Percentiles rank a stretch among this genome's conserved stretches.
Evolutionary conservation across 805 yeast genomes (phyloP).

Genomic region (Suhomyces sp.): DNA sequence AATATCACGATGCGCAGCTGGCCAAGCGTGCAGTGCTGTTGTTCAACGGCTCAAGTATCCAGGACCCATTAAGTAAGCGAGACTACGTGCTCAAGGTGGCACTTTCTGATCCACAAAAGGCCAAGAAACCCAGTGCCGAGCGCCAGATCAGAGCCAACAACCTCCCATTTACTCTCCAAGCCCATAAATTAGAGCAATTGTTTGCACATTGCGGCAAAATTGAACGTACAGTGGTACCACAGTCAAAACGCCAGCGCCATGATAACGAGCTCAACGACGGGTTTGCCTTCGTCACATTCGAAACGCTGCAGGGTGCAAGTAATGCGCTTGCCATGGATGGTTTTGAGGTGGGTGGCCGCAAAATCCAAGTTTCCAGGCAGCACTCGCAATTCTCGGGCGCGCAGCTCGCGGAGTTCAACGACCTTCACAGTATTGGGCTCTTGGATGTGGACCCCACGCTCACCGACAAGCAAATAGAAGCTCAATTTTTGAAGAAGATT

Average conservation of each 20-base stretch:
- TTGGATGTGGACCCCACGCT: constrained; percentile 32
- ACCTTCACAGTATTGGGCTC: constrained; percentile 18
- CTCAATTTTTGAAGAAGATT: constrained; percentile 22
- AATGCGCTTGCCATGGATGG: constrained; percentile 45
- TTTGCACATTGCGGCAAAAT: constrained; percentile 54
- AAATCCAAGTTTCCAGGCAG: constrained; percentile 40
- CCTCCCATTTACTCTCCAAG: constrained; percentile 46
- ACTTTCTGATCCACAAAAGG: constrained; percentile 56
- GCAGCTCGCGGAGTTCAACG: constrained; percentile 16
- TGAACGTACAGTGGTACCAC: constrained; percentile 49
- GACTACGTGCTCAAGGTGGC: constrained; percentile 50
- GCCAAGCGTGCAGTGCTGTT: constrained; percentile 43
- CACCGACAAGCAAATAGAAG: constrained; percentile 31
- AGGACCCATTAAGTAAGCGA: constrained; percentile 22
- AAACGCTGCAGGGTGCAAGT: constrained; percentile 41
- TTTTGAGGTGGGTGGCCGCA: constrained; percentile 43
- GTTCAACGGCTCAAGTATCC: constrained; percentile 38
- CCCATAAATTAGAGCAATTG: constrained; percentile 32
- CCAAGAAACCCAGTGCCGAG: constrained; percentile 48
- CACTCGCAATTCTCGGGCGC: not conserved
- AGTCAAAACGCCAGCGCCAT: constrained; percentile 13
- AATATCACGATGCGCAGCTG: constrained; percentile 41
- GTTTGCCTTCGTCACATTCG: constrained; percentile 61
- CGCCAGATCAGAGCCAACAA: constrained; percentile 57
- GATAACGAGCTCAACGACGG: constrained; percentile 50